phyloP scores from a whole-genome alignment of 129 eudicot genomes.

The Solidago caesia region DNA sequence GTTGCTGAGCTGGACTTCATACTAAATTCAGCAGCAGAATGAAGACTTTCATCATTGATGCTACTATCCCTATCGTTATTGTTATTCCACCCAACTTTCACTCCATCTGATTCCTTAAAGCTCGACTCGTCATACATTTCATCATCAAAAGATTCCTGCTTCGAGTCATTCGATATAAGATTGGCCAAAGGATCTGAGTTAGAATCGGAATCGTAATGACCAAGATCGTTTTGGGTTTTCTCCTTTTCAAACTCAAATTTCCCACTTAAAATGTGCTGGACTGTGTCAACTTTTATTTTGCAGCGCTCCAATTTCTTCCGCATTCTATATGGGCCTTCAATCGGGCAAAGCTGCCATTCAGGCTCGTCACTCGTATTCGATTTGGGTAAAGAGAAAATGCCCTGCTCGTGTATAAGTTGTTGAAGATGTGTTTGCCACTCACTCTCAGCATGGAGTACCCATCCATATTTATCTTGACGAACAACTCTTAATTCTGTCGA shows the following conservation, averaged over 20 bases:
- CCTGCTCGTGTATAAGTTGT: constrained; percentile 93
- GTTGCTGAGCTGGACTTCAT: constrained; percentile 63
- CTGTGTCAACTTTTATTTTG: constrained; percentile 38
- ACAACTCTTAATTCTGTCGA: constrained; percentile 90
- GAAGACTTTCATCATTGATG: constrained; percentile 75
- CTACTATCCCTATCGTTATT: constrained; percentile 67
- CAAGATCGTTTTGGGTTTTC: constrained; percentile 49
- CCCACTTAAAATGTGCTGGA: constrained; percentile 63
- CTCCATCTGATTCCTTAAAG: constrained; percentile 67
- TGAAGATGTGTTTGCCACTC: constrained; percentile 98
- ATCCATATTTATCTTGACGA: constrained; percentile 98
- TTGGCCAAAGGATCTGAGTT: constrained; percentile 52
- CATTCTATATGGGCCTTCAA: constrained; percentile 64
- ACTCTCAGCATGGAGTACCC: constrained; percentile 99
- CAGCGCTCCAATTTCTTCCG: constrained; percentile 90
- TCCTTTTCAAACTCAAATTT: constrained; percentile 57
- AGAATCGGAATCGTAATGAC: constrained; percentile 41
- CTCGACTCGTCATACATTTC: constrained; percentile 64
- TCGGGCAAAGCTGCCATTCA: constrained; percentile 95
- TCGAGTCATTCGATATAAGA: constrained; percentile 46
- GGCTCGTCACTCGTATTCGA: constrained; percentile 44
- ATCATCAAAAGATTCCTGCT: constrained; percentile 51
- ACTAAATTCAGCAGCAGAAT: constrained; percentile 83
- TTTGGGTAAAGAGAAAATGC: constrained; percentile 69
- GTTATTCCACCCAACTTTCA: constrained; percentile 68